A percentile compares a stretch with the other conserved stretches of the same genome.
Evolutionary conservation across 2,329 filamentous ascomycete genomes (phyloP).

Genomic region (Sarocladium strictum): DNA sequence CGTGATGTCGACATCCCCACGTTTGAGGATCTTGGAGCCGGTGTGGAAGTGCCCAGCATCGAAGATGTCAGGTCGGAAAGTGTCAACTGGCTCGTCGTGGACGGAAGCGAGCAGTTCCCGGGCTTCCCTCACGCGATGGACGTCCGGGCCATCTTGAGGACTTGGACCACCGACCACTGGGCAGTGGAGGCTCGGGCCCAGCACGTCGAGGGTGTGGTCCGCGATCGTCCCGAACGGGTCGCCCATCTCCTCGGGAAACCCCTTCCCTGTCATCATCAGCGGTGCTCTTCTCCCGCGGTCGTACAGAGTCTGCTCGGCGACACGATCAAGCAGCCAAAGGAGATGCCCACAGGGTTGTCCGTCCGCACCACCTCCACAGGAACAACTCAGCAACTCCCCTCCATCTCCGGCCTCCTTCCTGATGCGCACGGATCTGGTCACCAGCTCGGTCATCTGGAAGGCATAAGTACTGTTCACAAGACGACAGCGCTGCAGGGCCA

Average conservation of each 20-base stretch:
- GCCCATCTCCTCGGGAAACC: conserved; percentile 39
- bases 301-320: conserved; percentile 41
- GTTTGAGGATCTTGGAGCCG: conserved; percentile 26
- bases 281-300: conserved; percentile 29
- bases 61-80: conserved; percentile 43
- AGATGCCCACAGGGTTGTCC: conserved; percentile 42
- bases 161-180: conserved; percentile 29
- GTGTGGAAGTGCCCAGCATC: conserved; percentile 6
- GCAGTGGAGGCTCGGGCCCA: conserved; percentile 48
- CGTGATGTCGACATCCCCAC: conserved; percentile 42
- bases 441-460: conserved; percentile 50
- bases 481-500: conserved; percentile 44
- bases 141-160: conserved; percentile 21
- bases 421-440: conserved; percentile 46
- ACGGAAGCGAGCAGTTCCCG: conserved; percentile 46
- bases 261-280: conserved; percentile 35
- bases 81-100: conserved; percentile 29
- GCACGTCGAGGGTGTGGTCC: conserved; percentile 44
- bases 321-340: conserved; percentile 49
- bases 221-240: conserved; percentile 44
- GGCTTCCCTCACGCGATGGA: conserved; percentile 39
- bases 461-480: conserved; percentile 43
- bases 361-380: conserved; percentile 28
- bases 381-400: conserved; percentile 34
- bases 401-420: conserved; percentile 25